Conservation (phyloP, 495 filamentous ascomycete genomes). For the Jackrogersella minutella region DNA sequence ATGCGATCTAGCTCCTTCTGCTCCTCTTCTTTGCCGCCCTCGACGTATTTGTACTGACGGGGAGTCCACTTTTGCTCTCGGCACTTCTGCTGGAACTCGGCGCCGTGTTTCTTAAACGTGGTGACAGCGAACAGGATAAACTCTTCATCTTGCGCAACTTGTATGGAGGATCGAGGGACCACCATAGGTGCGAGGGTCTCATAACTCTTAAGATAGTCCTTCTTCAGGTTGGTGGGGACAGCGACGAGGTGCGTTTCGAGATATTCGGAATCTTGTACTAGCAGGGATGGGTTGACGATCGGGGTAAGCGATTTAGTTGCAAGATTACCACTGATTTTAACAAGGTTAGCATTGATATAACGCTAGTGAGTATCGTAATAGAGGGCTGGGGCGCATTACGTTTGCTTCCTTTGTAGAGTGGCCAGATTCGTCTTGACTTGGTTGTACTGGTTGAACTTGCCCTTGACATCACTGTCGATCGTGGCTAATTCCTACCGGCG, state of each 20-base stretch:
- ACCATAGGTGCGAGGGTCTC: slow-evolving; percentile 84
- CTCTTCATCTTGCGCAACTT: slow-evolving; percentile 83
- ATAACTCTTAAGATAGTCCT: slow-evolving; percentile 89
- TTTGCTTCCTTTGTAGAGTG: slow-evolving; percentile 83
- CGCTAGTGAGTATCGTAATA: background rate
- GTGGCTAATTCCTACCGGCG: slow-evolving; percentile 74
- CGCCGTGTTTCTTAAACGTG: slow-evolving; percentile 87
- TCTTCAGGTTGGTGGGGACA: slow-evolving; percentile 76
- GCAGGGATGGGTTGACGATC: slow-evolving; percentile 76
- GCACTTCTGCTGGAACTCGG: slow-evolving; percentile 87
- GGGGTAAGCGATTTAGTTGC: slow-evolving; percentile 91
- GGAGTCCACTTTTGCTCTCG: slow-evolving; percentile 93
- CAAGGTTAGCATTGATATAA: slow-evolving; percentile 4
- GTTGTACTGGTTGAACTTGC: slow-evolving; percentile 93
- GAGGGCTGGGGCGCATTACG: slow-evolving; percentile 57
- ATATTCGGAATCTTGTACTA: slow-evolving; percentile 93
- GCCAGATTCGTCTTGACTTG: slow-evolving; percentile 82
- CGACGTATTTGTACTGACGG: slow-evolving; percentile 90
- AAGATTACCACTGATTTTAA: slow-evolving; percentile 78
- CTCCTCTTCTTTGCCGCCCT: slow-evolving; percentile 88
- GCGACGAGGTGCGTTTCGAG: slow-evolving; percentile 93
- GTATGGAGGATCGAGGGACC: slow-evolving; percentile 83
- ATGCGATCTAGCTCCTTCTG: slow-evolving; percentile 82
- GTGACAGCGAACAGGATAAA: slow-evolving; percentile 89
- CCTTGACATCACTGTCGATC: slow-evolving; percentile 93